These are phyloP conservation scores for Akanthomyces lecanii DNA, from an alignment of 2,329 filamentous ascomycete species.

Conservation along the genomic window DNA sequence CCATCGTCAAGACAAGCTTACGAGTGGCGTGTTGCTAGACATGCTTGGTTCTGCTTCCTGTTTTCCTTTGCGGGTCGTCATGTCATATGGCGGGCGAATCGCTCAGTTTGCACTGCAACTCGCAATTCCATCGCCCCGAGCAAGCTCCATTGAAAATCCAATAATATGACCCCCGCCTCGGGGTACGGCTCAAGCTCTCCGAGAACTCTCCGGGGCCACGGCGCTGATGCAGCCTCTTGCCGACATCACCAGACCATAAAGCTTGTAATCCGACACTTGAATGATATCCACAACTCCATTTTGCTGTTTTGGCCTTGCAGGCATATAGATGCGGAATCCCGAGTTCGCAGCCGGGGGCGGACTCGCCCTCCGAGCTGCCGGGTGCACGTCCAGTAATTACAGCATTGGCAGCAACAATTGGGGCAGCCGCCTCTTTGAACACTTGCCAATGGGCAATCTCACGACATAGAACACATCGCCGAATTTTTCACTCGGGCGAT, in stretches of 20 bases:
- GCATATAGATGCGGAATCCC: slow-evolving; percentile 9
- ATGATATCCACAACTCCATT: slow-evolving; percentile 8
- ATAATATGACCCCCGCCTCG: background rate
- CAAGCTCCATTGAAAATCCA: slow-evolving; percentile 1
- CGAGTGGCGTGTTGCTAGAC: background rate
- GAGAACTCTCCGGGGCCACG: slow-evolving; percentile 13
- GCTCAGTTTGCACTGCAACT: background rate
- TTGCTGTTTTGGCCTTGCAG: background rate
- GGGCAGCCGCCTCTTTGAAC: background rate
- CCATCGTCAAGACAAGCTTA: background rate
- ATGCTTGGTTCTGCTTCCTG: background rate
- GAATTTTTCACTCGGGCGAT: background rate
- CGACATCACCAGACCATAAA: slow-evolving; percentile 6
- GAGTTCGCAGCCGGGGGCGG: background rate
- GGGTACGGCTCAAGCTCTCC: background rate
- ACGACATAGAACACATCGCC: background rate
- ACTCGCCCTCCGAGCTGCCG: background rate
- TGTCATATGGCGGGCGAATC: background rate
- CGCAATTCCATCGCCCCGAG: background rate
- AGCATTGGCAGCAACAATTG: background rate
- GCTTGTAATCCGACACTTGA: background rate
- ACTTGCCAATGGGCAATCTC: background rate
- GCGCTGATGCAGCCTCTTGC: background rate
- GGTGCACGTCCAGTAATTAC: background rate
- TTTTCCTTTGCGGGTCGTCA: background rate